Conservation (phyloP, 495 filamentous ascomycete genomes). For the Bacidia rubella region DNA sequence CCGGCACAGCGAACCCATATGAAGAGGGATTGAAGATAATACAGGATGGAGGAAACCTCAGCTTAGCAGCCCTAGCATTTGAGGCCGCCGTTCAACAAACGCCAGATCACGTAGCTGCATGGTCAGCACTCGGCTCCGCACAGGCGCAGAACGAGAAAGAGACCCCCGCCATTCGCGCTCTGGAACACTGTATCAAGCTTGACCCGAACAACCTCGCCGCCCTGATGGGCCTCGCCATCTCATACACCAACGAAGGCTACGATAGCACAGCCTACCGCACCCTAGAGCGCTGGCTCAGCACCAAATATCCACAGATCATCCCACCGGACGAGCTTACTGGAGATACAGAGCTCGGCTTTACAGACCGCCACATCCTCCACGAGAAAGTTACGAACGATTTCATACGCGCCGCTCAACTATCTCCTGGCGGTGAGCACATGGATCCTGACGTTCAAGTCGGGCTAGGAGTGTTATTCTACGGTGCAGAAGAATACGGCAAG, state of each 20-base stretch:
- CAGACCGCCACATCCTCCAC: constrained; percentile 80
- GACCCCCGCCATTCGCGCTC: constrained; percentile 88
- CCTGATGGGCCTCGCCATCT: constrained; percentile 88
- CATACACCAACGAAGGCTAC: constrained; percentile 99
- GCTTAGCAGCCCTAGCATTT: constrained; percentile 88
- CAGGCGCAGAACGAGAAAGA: constrained; percentile 99
- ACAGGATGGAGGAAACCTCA: constrained; percentile 82
- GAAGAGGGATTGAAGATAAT: constrained; percentile 85
- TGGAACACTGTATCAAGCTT: constrained; percentile 80
- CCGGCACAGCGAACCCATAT: constrained; percentile 58
- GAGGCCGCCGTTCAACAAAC: constrained; percentile 90
- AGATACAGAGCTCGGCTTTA: constrained; percentile 71
- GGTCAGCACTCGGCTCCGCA: constrained; percentile 77
- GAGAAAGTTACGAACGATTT: constrained; percentile 81
- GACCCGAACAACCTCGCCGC: constrained; percentile 78
- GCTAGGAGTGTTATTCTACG: constrained; percentile 94
- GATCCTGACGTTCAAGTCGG: constrained; percentile 98
- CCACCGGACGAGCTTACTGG: constrained; percentile 50
- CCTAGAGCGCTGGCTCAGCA: constrained; percentile 86
- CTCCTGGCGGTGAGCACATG: constrained; percentile 77
- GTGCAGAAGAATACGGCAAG: constrained; percentile 93
- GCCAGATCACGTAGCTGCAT: constrained; percentile 74
- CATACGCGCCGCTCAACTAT: constrained; percentile 81
- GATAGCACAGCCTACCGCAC: constrained; percentile 93
- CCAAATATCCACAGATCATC: constrained; percentile 79